Conservation (phyloP, 768 basidiomycete species). For the Kwoniella heveanensis region DNA sequence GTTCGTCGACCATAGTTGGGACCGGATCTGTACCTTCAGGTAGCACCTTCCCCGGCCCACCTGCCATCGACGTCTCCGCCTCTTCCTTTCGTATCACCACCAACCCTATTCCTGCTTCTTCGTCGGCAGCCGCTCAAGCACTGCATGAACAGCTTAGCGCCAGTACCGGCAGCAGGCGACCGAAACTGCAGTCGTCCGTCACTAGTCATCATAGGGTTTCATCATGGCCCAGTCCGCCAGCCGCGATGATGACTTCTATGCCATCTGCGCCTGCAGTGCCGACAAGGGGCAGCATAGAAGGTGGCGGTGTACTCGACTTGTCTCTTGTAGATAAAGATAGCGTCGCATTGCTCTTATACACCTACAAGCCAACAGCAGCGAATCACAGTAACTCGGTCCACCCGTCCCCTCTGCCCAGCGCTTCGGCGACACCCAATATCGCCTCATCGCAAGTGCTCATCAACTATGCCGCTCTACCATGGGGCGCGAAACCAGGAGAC, state of each 20-base stretch:
- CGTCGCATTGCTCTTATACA: constrained; percentile 35
- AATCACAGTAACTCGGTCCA: constrained; percentile 16
- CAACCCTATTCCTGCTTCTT: constrained; percentile 24
- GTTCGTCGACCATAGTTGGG: constrained; percentile 40
- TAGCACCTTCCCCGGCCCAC: constrained; percentile 22
- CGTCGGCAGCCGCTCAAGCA: constrained; percentile 23
- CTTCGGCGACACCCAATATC: constrained; percentile 6
- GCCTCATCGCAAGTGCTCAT: constrained; percentile 33
- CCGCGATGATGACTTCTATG: constrained; percentile 16
- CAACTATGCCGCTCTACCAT: constrained; percentile 38
- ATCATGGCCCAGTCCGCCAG: constrained; percentile 35
- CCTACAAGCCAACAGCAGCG: constrained; percentile 34
- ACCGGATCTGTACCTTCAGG: constrained; percentile 20
- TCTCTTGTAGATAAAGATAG: constrained; percentile 17
- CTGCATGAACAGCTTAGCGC: constrained; percentile 23
- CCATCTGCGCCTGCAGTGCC: constrained; percentile 35
- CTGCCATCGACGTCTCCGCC: constrained; percentile 28
- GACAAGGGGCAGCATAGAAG: constrained; percentile 33
- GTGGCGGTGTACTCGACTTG: constrained; percentile 18
- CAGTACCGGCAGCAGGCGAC: constrained; percentile 6
- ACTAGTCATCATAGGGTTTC: constrained; percentile 23
- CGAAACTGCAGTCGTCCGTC: constrained; percentile 8
- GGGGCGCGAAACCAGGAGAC: constrained; percentile 38
- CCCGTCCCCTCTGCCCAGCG: constrained; percentile 40
- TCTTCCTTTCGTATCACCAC: constrained; percentile 26